Base-by-base conservation (phyloP, 306 rosid genomes). In the Ochetophila trinervis region DNA sequence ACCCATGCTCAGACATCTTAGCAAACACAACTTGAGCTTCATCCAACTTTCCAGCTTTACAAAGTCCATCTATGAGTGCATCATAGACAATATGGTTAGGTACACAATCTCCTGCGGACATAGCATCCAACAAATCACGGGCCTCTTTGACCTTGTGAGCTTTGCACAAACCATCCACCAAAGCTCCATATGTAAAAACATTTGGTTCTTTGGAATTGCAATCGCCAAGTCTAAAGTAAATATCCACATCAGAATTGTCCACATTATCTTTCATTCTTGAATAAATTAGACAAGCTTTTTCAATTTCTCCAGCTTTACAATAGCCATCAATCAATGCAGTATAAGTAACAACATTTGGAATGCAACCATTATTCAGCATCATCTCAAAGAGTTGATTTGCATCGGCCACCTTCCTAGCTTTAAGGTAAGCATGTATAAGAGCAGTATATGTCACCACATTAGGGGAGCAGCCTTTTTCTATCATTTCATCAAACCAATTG, bases 151-250 rank as follows among this genome's bases (percentile, higher is more conserved):
- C 83, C 75, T 77, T 84, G 78, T 83, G 77, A 36, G 95, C 90
- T 83, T 87, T 90, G 77, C 97, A 90, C 73, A 90, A 84, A 78
- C 95, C 97, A 87, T 90, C 95, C 74, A 90, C 86, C 80, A 90
- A 74, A 67, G 97, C 97, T 73, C 95, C 97, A 73, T 80, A 82
- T 12, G 95, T 90, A 67, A 79, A 66, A 58, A 87, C 83, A 76
- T 87, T 87, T 74, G 95, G 95, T 70, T 66, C 71, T 53, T 78
- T 73, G 18, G 63, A 55, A 63, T 68, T 53, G 35, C 64, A 68
- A 70, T 72, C 71, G 21, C 72, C 76, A 74, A 62, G 67, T 73
- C 74, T 83, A 68, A 90, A 90, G 80, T 90, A 90, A 74, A 74
- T 79, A 78, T 85, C 95, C 53, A 87, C 80, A 34, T 79, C 95